Conservation (phyloP, 2,329 filamentous ascomycete genomes). For the Daldinia sp. region DNA sequence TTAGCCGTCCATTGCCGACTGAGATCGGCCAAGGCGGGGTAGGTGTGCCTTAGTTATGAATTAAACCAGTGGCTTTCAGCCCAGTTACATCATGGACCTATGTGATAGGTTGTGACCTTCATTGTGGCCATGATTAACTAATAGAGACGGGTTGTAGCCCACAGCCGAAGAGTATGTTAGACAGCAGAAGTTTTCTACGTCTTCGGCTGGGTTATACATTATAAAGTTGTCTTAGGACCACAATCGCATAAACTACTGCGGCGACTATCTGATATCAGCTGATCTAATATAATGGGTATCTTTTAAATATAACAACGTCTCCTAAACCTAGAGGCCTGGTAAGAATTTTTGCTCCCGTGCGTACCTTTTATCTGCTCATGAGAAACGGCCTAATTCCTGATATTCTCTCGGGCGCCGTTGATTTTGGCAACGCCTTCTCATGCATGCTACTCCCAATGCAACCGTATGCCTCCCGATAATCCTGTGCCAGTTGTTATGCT, state of each 20-base stretch:
- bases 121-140: background rate
- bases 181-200: too few relatives aligned
- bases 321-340: constrained; percentile 12
- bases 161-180: too few relatives aligned
- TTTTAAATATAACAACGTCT: constrained; percentile 37
- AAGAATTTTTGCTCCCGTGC: constrained; percentile 9
- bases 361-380: constrained; percentile 8
- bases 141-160: background rate
- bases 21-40: constrained; percentile 26
- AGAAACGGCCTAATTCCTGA: constrained; percentile 1
- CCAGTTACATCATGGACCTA: background rate
- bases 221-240: background rate
- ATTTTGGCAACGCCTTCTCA: constrained; percentile 27
- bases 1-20: background rate
- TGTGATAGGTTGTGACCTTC: background rate
- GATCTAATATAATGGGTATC: constrained; percentile 40
- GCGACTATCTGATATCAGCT: constrained; percentile 2
- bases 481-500: constrained; percentile 25
- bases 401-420: constrained; percentile 6
- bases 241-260: constrained; percentile 5
- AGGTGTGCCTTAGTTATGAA: constrained; percentile 14
- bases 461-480: constrained; percentile 26
- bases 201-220: background rate
- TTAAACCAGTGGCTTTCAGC: background rate
- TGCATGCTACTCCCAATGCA: constrained; percentile 35